These are phyloP conservation scores for Antrodiella citrinella DNA, from an alignment of 768 basidiomycete species.

Conservation along the genomic window DNA sequence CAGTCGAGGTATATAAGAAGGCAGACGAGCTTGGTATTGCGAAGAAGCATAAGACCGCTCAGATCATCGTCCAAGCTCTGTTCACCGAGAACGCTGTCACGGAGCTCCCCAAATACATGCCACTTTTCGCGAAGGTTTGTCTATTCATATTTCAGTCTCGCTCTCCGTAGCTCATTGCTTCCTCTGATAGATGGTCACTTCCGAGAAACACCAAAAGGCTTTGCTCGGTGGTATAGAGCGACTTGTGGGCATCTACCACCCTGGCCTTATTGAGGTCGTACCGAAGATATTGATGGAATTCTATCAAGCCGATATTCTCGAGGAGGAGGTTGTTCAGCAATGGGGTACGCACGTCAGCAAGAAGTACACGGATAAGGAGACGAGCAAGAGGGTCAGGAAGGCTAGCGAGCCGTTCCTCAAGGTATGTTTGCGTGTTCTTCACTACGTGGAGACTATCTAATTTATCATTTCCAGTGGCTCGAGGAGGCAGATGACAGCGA, in stretches of 20 bases:
- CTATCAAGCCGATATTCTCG: slow-evolving; percentile 88
- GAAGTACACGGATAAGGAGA: slow-evolving; percentile 94
- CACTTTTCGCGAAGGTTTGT: slow-evolving; percentile 72
- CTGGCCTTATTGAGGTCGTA: slow-evolving; percentile 60
- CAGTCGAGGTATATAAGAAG: slow-evolving; percentile 76
- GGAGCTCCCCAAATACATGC: slow-evolving; percentile 57
- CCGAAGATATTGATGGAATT: slow-evolving; percentile 92
- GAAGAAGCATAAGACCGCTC: slow-evolving; percentile 62
- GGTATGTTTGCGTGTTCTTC: slow-evolving; percentile 29
- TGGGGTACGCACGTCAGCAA: slow-evolving; percentile 97
- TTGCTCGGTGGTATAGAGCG: slow-evolving; percentile 92
- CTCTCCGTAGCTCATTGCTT: neutral
- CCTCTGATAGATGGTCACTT: slow-evolving; percentile 61
- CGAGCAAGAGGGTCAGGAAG: slow-evolving; percentile 92
- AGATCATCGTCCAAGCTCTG: slow-evolving; percentile 75
- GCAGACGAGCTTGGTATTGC: slow-evolving; percentile 62
- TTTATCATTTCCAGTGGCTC: slow-evolving; percentile 54
- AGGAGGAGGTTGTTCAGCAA: slow-evolving; percentile 82
- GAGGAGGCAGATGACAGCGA: slow-evolving; percentile 82
- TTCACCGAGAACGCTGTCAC: slow-evolving; percentile 66
- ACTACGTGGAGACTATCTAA: neutral
- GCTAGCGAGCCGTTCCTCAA: slow-evolving; percentile 94
- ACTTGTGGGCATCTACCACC: slow-evolving; percentile 64
- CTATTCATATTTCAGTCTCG: neutral
- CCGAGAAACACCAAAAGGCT: slow-evolving; percentile 94